These are phyloP conservation scores for Zygosaccharomyces pseudobailii DNA, from an alignment of 1,139 yeast genomes.

Conservation along the genomic window DNA sequence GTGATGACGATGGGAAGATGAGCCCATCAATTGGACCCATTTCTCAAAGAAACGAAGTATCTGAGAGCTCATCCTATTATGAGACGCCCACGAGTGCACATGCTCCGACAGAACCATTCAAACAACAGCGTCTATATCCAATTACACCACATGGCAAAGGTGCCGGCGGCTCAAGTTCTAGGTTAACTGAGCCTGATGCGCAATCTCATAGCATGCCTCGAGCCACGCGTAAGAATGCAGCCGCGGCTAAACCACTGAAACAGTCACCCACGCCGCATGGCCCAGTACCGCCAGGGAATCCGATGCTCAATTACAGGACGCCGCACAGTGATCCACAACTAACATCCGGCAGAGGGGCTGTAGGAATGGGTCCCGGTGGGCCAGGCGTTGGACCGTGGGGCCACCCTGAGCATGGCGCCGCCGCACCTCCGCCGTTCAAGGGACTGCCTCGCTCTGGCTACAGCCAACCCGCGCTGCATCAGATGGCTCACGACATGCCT, in stretches of 20 bases:
- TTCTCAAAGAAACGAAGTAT: neutral
- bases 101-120: neutral
- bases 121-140: neutral
- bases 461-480: slow-evolving; percentile 2
- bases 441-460: slow-evolving; percentile 1
- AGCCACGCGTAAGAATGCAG: neutral
- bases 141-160: neutral
- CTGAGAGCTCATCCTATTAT: slow-evolving; percentile 2
- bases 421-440: neutral
- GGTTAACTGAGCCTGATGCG: neutral
- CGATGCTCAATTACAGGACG: neutral
- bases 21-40: slow-evolving; percentile 4
- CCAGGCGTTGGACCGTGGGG: neutral
- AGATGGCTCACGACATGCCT: neutral
- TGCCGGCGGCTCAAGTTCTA: neutral
- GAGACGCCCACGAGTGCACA: slow-evolving; percentile 3
- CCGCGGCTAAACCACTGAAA: neutral
- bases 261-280: slow-evolving; percentile 1
- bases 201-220: neutral
- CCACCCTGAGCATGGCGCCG: neutral
- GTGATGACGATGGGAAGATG: slow-evolving; percentile 9
- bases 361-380: neutral
- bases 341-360: neutral
- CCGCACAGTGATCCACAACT: slow-evolving; percentile 1
- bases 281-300: neutral